Conservation (phyloP, 176 grass and related monocot species). For the Phyllostachys edulis region DNA sequence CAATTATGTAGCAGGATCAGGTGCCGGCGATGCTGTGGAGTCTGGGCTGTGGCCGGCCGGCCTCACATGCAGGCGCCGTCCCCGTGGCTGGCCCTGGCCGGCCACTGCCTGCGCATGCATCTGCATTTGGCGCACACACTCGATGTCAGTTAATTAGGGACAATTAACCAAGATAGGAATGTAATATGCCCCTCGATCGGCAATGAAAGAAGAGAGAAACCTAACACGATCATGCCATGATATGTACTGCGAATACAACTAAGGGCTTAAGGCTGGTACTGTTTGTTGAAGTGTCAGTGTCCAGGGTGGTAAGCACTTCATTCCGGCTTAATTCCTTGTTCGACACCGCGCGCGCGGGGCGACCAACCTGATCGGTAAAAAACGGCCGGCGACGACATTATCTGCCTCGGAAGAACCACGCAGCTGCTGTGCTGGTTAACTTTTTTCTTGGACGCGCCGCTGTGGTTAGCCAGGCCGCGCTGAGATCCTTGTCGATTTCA, state of each 20-base stretch:
- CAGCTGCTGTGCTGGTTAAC: background rate
- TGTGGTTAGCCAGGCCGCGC: background rate
- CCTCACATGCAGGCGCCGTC: background rate
- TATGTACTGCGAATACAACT: background rate
- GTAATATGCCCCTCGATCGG: background rate
- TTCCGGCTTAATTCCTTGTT: too few relatives aligned
- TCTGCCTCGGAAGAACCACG: background rate
- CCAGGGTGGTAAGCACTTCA: background rate
- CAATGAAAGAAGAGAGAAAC: background rate
- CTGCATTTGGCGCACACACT: background rate
- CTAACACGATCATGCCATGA: background rate
- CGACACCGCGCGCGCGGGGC: background rate
- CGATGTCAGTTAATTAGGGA: background rate
- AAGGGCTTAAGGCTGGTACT: background rate
- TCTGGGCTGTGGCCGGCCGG: background rate
- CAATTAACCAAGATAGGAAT: background rate
- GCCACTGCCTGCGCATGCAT: background rate
- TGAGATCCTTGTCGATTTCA: slow-evolving; percentile 33
- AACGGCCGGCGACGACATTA: background rate
- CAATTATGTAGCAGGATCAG: background rate
- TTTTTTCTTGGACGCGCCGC: background rate
- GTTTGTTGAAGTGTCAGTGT: background rate
- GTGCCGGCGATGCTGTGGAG: background rate
- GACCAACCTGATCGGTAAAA: background rate
- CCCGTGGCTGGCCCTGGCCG: background rate